Percentiles rank a stretch among this genome's conserved stretches.
These are phyloP conservation scores for Rhododendron ferrugineum DNA, from an alignment of 148 eudicot species.

Conservation along the genomic window DNA sequence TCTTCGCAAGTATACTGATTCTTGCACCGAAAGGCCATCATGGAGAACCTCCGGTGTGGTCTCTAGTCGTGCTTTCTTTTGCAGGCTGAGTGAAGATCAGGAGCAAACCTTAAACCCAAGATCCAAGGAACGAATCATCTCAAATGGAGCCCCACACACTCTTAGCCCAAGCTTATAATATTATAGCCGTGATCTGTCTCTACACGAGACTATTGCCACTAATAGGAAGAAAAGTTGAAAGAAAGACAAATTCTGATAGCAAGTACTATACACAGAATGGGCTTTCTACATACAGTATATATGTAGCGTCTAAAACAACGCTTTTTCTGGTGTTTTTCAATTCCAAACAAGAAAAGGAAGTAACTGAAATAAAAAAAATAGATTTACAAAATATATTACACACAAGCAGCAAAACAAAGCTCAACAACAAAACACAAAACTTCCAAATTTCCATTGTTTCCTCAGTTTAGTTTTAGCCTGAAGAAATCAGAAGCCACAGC, in stretches of 20 bases:
- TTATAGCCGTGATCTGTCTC: background rate
- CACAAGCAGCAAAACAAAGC: background rate
- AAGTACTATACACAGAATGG: background rate
- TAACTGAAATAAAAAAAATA: background rate
- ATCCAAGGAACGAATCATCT: no score
- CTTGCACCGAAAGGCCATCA: no score
- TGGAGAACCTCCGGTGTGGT: no score
- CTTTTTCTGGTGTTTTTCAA: background rate
- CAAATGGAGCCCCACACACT: no score
- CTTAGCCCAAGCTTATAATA: background rate
- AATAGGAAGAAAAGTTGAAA: background rate
- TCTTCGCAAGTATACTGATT: no score
- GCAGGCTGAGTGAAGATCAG: no score
- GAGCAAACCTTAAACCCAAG: no score
- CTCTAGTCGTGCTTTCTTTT: no score
- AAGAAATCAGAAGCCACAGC: slow-evolving; percentile 29
- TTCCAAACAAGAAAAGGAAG: background rate
- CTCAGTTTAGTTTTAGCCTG: background rate
- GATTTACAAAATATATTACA: background rate
- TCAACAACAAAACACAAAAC: background rate
- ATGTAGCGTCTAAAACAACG: background rate
- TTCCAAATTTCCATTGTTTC: background rate
- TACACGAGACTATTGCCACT: background rate
- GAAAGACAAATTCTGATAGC: background rate
- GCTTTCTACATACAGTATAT: background rate